Base-by-base conservation (phyloP, 805 yeast species). In the Kazachstania kunashirensis region DNA sequence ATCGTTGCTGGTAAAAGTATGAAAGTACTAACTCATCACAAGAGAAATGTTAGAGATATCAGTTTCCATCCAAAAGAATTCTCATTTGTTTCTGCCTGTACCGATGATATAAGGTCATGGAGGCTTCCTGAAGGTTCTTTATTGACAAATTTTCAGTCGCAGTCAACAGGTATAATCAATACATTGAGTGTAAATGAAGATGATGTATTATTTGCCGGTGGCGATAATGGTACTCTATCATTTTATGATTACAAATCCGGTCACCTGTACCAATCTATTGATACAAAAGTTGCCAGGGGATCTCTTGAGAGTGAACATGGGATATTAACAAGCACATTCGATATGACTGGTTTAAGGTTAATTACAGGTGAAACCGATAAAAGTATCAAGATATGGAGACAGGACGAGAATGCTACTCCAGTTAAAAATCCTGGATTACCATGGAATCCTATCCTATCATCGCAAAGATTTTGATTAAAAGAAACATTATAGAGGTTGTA, bases 301-400 rank as follows among this genome's bases (percentile, higher is more conserved):
- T 75, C 92, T 0, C 49, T 73, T 13, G 77, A 71, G 6, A 67
- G 84, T 34, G 86, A 79, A 46, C 61, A 65, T 19, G 80, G 94
- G 7, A 73, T 89, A 5, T 66, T 79, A 45, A 68, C 85, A 8
- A 73, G 86, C 27, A 54, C 75, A 2, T 85, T 85, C 55, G 96
- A 92, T 56, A 63, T 68, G 54, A 77, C 85, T 41, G 96, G 96
- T 0, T 59, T 77, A 47, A 70, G 95, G 32, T 61, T 92, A 39
- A 70, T 92, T 15, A 84, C 95, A 1, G 85, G 95, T 33, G 94
- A 84, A 49, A 77, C 84, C n/a, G 97, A 89, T 59, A 88, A 88
- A 53, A 77, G 83, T 53, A 73, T 84, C 27, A 83, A 80, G 53
- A 64, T 84, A 1, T 84, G 92, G 89, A 70, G 64, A 34, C 73